Conservation (phyloP, 495 filamentous ascomycete species). For the Tetracladium marchalianum region DNA sequence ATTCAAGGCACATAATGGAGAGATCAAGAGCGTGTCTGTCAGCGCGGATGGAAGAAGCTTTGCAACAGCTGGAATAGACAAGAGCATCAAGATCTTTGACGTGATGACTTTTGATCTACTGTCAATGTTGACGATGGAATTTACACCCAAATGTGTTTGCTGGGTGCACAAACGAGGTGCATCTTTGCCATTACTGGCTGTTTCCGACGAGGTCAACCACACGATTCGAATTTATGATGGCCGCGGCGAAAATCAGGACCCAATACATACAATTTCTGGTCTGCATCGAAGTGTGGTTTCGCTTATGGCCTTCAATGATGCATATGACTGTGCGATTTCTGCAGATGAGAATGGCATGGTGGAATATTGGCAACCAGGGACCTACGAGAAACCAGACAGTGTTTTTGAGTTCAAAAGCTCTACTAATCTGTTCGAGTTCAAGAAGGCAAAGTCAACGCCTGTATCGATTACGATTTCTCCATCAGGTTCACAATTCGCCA, state of each 20-base stretch:
- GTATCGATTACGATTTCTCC: conserved; percentile 81
- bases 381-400: conserved; percentile 82
- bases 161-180: conserved; percentile 89
- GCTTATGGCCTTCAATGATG: conserved; percentile 80
- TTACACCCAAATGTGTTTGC: conserved; percentile 68
- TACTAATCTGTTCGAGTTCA: conserved; percentile 94
- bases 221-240: conserved; percentile 80
- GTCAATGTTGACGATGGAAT: conserved; percentile 66
- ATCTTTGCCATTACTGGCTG: conserved; percentile 74
- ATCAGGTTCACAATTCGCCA: conserved; percentile 73
- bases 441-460: conserved; percentile 82
- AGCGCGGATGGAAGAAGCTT: conserved; percentile 90
- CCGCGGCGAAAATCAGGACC: conserved; percentile 59
- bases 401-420: conserved; percentile 89
- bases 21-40: conserved; percentile 70
- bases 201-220: conserved; percentile 71
- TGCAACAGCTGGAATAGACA: conserved; percentile 79
- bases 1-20: conserved; percentile 81
- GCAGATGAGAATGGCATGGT: conserved; percentile 88
- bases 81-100: conserved; percentile 91
- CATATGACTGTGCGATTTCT: conserved; percentile 82
- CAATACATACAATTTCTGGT: conserved; percentile 62
- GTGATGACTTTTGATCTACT: conserved; percentile 90
- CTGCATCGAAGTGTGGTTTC: conserved; percentile 72
- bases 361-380: conserved; percentile 85